Base-by-base conservation (phyloP, 2,329 filamentous ascomycete genomes). In the Hymenoscyphus salicellus region DNA sequence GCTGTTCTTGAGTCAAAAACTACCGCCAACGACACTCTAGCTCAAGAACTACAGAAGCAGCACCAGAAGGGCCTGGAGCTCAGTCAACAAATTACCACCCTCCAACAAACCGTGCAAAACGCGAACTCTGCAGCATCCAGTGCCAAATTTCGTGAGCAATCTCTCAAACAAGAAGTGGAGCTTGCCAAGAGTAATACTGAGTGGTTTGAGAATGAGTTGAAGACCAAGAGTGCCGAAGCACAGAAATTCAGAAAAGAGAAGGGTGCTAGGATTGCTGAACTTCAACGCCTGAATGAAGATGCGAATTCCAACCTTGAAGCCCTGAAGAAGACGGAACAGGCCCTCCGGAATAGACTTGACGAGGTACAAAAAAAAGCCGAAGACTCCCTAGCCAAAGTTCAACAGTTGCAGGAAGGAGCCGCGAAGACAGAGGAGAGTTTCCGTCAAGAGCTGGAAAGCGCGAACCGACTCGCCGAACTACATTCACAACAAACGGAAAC, bases 231-330 rank as follows among this genome's bases (percentile, higher is more conserved):
- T 67, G 86, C 89, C 8, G 95, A 99, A 75, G 88, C 92, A 58
- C 85, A 94, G 70, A 97, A 93, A 74, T 94, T 91, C 78, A 88
- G 95, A 68, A 98, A 97, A 75, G 95, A 99, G 75, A 98, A 97
- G 82, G 91, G 91, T 68, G 89, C 92, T 1, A 90, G 91, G 46
- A 92, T 98, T 71, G 86, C 93, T 8, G 91, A 96, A 73, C 85
- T 99, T 32, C 91, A 97, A 77, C 90, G 93, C 61, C 86, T 90
- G 66, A 91, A 94, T 70, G 94, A 98, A 71, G 95, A 99, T 70
- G 87, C 90, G 55, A 88, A 85, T 68, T 89, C 90, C 23, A 89
- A 85, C 36, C 84, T 93, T 61, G 92, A 97, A 63, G 85, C 89
- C 10, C 80, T 96, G 26, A 89, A 90, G 74, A 89, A 91, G 46